These are phyloP conservation scores for Ogataea methanolica DNA, from an alignment of 805 yeast species.

Conservation along the genomic window DNA sequence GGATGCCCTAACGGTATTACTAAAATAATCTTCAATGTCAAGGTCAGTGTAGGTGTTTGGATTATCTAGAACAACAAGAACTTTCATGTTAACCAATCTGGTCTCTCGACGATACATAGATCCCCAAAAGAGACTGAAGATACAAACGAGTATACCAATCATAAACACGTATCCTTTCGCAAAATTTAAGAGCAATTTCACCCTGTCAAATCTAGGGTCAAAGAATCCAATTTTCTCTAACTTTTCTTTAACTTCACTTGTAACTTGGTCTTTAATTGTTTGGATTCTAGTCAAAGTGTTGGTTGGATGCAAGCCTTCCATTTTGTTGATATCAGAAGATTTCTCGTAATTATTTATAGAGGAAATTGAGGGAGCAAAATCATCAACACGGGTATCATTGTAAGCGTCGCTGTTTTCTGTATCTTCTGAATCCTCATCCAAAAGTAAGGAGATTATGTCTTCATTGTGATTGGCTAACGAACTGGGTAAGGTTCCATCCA, in stretches of 20 bases:
- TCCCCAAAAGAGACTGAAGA: slow-evolving; percentile 42
- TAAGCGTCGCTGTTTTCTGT: slow-evolving; percentile 4
- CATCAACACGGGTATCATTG: not conserved
- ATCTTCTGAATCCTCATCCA: slow-evolving; percentile 10
- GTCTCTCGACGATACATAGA: slow-evolving; percentile 28
- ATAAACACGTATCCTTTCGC: slow-evolving; percentile 27
- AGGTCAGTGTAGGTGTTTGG: slow-evolving; percentile 2
- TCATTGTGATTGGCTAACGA: slow-evolving; percentile 7
- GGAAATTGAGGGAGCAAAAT: not conserved
- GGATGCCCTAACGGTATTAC: slow-evolving; percentile 20
- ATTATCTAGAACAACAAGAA: slow-evolving; percentile 30
- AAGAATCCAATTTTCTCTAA: slow-evolving; percentile 23
- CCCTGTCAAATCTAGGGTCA: slow-evolving; percentile 20
- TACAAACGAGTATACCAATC: slow-evolving; percentile 31
- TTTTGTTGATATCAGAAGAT: not conserved
- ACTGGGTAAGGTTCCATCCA: slow-evolving; percentile 12
- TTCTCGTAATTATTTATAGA: not conserved
- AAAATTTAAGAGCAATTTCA: slow-evolving; percentile 12
- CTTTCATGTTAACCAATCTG: slow-evolving; percentile 27
- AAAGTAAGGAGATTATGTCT: slow-evolving; percentile 14
- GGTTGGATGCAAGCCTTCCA: not conserved
- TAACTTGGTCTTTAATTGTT: slow-evolving; percentile 13
- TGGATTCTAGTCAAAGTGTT: slow-evolving; percentile 8
- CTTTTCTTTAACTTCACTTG: slow-evolving; percentile 14
- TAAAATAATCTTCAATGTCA: slow-evolving; percentile 29